These are phyloP conservation scores for Bathelium albidoporum DNA, from an alignment of 495 filamentous ascomycete species.

Conservation along the genomic window DNA sequence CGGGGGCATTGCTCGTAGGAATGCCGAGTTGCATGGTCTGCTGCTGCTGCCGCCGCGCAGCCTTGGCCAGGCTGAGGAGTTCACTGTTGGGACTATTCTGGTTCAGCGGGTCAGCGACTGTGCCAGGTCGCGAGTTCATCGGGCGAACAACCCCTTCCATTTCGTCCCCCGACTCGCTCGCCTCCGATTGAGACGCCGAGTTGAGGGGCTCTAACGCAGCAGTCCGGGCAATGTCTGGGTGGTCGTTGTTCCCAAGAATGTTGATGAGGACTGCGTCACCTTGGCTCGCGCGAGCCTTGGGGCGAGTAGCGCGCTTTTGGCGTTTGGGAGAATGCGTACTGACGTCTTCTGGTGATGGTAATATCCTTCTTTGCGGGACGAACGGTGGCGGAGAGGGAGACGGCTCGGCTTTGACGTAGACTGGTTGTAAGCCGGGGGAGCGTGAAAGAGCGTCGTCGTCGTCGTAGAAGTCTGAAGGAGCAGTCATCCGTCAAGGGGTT, in stretches of 20 bases:
- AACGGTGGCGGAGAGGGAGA: conserved; percentile 24
- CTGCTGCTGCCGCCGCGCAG: not conserved
- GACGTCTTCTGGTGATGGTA: conserved; percentile 17
- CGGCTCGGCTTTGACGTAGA: conserved; percentile 20
- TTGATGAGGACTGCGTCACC: conserved; percentile 25
- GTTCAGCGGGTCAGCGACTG: not conserved
- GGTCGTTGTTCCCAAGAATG: conserved; percentile 21
- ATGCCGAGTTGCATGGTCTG: not conserved
- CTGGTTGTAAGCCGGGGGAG: conserved; percentile 18
- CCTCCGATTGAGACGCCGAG: conserved; percentile 20
- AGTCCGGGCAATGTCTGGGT: conserved; percentile 23
- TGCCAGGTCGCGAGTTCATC: not conserved
- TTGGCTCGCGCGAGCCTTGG: conserved; percentile 24
- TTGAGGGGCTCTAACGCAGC: conserved; percentile 21
- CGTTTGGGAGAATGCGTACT: conserved; percentile 20
- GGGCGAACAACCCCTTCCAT: conserved; percentile 15
- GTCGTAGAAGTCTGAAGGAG: conserved; percentile 20
- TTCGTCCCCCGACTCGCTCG: conserved; percentile 18
- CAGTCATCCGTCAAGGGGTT: conserved; percentile 7
- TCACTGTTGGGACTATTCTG: not conserved
- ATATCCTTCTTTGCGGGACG: conserved; percentile 9
- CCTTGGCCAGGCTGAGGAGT: conserved; percentile 1
- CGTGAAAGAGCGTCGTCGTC: conserved; percentile 20
- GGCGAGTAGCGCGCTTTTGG: conserved; percentile 23
- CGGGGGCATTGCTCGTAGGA: not conserved